Conservation (phyloP, 176 grass and related monocot genomes). For the Bothriochloa decipiens region DNA sequence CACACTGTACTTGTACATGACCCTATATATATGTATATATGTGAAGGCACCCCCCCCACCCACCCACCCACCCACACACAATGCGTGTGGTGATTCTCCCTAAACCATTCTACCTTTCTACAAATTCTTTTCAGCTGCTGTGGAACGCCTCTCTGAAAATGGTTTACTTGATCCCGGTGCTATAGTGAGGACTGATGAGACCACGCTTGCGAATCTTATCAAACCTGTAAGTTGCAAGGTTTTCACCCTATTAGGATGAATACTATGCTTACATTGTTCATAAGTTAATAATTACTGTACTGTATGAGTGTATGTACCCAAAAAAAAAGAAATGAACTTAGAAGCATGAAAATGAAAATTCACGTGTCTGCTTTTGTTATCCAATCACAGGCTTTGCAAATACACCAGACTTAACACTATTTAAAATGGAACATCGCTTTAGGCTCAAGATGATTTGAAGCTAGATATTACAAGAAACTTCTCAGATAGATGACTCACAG, state of each 20-base stretch:
- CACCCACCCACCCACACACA: no score
- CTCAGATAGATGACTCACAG: background rate
- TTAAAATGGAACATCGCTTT: constrained; percentile 23
- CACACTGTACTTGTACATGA: no score
- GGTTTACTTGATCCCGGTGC: constrained; percentile 82
- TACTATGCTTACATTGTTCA: background rate
- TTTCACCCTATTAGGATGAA: constrained; percentile 25
- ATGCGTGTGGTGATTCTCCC: no score
- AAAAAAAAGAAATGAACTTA: background rate
- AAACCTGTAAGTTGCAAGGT: constrained; percentile 68
- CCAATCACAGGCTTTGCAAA: constrained; percentile 9
- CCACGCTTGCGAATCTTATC: constrained; percentile 75
- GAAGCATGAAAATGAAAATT: constrained; percentile 8
- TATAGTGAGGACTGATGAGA: constrained; percentile 77
- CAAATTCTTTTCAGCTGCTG: constrained; percentile 79
- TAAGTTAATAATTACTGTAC: background rate
- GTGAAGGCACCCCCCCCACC: no score
- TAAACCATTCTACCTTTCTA: no score
- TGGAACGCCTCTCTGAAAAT: constrained; percentile 72
- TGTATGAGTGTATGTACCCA: background rate
- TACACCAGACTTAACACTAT: background rate
- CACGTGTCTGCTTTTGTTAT: background rate
- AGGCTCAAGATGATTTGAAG: background rate
- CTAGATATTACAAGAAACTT: background rate
- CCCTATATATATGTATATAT: no score